Conservation (phyloP, 352 stramenopile species). For the Phytophthora idaei region DNA sequence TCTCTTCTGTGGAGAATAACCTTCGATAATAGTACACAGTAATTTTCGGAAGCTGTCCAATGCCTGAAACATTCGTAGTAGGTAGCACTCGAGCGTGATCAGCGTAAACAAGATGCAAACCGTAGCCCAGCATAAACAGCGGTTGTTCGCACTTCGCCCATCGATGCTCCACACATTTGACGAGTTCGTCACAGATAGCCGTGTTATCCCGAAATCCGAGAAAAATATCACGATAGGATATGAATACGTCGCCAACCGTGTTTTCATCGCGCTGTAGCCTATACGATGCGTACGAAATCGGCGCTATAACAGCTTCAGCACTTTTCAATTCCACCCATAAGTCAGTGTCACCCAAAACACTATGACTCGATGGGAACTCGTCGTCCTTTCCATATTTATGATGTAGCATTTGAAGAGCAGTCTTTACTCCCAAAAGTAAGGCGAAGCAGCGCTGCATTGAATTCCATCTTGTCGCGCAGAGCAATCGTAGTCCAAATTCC, state of each 20-base stretch:
- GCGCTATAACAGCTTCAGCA: background rate
- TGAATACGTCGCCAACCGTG: background rate
- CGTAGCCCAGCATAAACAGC: slow-evolving; percentile 1
- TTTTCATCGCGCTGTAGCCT: background rate
- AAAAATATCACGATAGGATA: background rate
- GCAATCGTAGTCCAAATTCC: no score
- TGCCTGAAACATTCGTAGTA: background rate
- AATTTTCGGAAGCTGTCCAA: background rate
- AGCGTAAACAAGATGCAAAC: background rate
- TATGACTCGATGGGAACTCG: background rate
- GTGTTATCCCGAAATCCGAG: background rate
- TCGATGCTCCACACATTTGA: background rate
- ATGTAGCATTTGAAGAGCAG: background rate
- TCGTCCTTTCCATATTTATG: background rate
- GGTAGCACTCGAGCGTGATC: background rate
- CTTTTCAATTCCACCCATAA: background rate
- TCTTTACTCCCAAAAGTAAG: background rate
- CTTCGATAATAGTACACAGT: background rate
- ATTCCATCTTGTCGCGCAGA: no score
- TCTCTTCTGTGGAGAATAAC: no score
- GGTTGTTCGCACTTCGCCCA: background rate
- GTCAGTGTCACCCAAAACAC: background rate
- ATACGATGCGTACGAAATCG: background rate
- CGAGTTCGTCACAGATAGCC: background rate
- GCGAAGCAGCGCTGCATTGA: background rate